These are phyloP conservation scores for Torulaspora maleeae DNA, from an alignment of 805 yeast genomes.

Conservation along the genomic window DNA sequence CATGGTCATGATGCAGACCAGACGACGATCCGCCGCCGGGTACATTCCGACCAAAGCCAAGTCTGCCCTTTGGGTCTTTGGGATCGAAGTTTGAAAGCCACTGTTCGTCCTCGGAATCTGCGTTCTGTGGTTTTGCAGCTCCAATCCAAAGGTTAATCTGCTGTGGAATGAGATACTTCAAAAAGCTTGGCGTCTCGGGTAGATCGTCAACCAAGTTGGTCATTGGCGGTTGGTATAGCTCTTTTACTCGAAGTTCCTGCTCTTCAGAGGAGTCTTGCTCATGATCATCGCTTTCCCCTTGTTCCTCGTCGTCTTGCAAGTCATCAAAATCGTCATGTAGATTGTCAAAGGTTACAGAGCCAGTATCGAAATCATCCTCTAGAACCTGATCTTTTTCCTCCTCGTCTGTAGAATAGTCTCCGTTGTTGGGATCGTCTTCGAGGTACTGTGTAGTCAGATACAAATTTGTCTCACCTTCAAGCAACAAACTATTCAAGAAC, in stretches of 20 bases:
- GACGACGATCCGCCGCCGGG: conserved; percentile 62
- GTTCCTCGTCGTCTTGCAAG: conserved; percentile 21
- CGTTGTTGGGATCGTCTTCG: conserved; percentile 38
- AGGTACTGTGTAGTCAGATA: conserved; percentile 69
- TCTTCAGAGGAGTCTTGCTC: conserved; percentile 30
- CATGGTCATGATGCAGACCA: conserved; percentile 77
- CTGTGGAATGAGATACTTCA: conserved; percentile 50
- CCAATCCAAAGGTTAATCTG: conserved; percentile 78
- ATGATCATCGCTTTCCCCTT: conserved; percentile 12
- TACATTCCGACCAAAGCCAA: conserved; percentile 50
- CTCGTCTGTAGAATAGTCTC: conserved; percentile 25
- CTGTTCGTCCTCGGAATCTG: conserved; percentile 9
- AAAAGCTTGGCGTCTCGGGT: conserved; percentile 42
- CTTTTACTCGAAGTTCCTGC: conserved; percentile 42
- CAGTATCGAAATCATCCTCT: conserved; percentile 19
- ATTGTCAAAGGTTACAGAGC: conserved; percentile 21
- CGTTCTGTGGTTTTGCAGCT: conserved; percentile 24
- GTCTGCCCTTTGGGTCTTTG: conserved; percentile 19
- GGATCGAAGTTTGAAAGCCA: conserved; percentile 23
- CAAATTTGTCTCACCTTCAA: conserved; percentile 41
- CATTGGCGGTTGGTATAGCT: conserved; percentile 60
- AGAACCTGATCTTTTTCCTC: conserved; percentile 20
- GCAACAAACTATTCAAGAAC: conserved; percentile 40
- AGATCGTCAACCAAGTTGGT: conserved; percentile 38
- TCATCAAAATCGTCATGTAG: conserved; percentile 31